These are phyloP conservation scores for Nakaseomyces bracarensis DNA, from an alignment of 1,139 yeast genomes.

Conservation along the genomic window DNA sequence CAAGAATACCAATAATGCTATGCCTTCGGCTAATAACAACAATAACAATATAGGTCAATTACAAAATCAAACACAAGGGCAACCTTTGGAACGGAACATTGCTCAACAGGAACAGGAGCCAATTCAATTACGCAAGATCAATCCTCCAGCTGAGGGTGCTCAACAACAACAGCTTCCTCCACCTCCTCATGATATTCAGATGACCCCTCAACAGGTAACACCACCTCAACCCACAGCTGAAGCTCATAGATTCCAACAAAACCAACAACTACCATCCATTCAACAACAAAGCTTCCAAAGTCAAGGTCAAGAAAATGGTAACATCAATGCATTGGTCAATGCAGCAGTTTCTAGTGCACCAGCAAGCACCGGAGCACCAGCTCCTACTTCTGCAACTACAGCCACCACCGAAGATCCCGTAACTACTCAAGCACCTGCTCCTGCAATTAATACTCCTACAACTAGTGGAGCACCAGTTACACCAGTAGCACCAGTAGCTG, in stretches of 20 bases:
- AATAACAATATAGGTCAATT: conserved; percentile 13
- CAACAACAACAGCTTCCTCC: conserved; percentile 7
- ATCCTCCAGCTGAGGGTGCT: neutral
- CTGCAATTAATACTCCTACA: too few relatives aligned
- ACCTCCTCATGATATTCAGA: conserved; percentile 11
- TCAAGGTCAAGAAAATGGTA: conserved; percentile 28
- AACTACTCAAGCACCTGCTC: too few relatives aligned
- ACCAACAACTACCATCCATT: conserved; percentile 11
- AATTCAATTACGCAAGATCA: conserved; percentile 1
- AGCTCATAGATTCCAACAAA: conserved; percentile 8
- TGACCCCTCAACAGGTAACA: conserved; percentile 7
- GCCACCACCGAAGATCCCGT: too few relatives aligned
- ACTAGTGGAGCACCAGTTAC: conserved; percentile 6
- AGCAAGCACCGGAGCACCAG: conserved; percentile 6
- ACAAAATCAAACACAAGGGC: conserved; percentile 15
- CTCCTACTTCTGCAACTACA: too few relatives aligned
- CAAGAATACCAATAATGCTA: conserved; percentile 6
- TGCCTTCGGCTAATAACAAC: conserved; percentile 9
- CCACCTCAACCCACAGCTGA: conserved; percentile 8
- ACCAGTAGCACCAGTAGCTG: neutral
- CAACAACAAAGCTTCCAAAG: conserved; percentile 12
- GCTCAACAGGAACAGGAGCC: conserved; percentile 5
- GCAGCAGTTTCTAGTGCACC: conserved; percentile 26
- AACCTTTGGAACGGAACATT: conserved; percentile 11
- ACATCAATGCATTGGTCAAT: conserved; percentile 27